These are phyloP conservation scores for Xylaria bambusicola DNA, from an alignment of 495 filamentous ascomycete genomes.

Conservation along the genomic window DNA sequence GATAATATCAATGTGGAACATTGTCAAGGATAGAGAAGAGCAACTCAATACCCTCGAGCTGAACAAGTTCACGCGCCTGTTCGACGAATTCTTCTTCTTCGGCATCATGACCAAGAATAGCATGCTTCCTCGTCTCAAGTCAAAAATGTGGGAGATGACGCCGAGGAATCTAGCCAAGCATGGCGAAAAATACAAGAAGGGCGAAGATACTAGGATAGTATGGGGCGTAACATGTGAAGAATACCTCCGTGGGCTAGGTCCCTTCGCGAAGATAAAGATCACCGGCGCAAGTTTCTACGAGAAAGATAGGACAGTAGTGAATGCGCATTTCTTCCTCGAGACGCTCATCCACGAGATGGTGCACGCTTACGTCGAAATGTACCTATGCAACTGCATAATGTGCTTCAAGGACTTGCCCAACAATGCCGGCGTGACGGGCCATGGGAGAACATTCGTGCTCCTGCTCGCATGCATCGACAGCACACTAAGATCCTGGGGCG, in stretches of 20 bases:
- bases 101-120: not conserved
- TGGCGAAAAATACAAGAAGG: no score
- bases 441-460: not conserved
- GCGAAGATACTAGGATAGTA: no score
- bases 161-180: no score
- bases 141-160: no score
- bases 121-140: no score
- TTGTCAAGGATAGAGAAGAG: not conserved
- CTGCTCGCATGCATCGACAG: constrained; percentile 7
- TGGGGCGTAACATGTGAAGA: not conserved
- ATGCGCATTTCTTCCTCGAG: no score
- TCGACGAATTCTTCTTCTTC: constrained; percentile 10
- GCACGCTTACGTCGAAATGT: not conserved
- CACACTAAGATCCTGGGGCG: not conserved
- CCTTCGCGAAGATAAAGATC: not conserved
- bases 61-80: not conserved
- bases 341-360: constrained; percentile 10
- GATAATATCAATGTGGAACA: not conserved
- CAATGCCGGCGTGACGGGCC: not conserved
- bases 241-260: not conserved
- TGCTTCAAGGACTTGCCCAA: not conserved
- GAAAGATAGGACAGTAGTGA: no score
- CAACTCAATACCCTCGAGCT: not conserved
- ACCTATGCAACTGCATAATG: not conserved
- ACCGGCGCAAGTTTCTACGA: not conserved